These are phyloP conservation scores for Centella asiatica DNA, from an alignment of 129 eudicot species.

Conservation along the genomic window DNA sequence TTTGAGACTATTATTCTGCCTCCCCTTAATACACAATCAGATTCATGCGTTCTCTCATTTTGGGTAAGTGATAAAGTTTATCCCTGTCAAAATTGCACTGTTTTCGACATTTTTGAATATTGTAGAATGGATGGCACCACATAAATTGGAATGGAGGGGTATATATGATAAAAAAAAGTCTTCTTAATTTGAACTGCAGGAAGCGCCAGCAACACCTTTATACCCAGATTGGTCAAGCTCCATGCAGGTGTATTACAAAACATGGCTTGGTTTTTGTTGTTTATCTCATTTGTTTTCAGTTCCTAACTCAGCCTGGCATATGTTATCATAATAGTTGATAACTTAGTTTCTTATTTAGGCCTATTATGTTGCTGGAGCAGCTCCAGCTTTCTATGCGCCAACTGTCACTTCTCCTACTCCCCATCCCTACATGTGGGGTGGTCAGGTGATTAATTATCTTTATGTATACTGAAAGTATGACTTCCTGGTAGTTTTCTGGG, in stretches of 20 bases:
- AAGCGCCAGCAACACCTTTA: constrained; percentile 47
- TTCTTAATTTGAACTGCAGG: constrained; percentile 32
- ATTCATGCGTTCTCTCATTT: neutral
- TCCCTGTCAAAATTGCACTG: neutral
- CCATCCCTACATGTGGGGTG: constrained; percentile 88
- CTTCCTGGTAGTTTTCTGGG: neutral
- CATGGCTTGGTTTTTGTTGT: constrained; percentile 7
- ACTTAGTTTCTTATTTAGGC: constrained; percentile 37
- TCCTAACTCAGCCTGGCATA: constrained; percentile 2
- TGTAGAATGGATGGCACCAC: neutral
- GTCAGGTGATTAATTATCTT: constrained; percentile 50
- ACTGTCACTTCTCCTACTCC: constrained; percentile 83
- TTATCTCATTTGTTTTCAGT: constrained; percentile 8
- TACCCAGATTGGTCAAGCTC: constrained; percentile 85
- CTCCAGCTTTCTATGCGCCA: constrained; percentile 81
- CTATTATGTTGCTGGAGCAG: constrained; percentile 69
- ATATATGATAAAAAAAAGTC: neutral
- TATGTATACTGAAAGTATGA: neutral
- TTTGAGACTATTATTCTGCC: neutral
- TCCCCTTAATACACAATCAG: neutral
- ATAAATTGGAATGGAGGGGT: neutral
- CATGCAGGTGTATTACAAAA: constrained; percentile 50
- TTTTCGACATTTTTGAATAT: neutral
- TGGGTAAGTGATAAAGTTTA: constrained; percentile 2
- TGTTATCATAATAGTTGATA: constrained; percentile 7